Evolutionary conservation across 139 green algal genomes (phyloP).

Genomic region (Haematococcus sp.): DNA sequence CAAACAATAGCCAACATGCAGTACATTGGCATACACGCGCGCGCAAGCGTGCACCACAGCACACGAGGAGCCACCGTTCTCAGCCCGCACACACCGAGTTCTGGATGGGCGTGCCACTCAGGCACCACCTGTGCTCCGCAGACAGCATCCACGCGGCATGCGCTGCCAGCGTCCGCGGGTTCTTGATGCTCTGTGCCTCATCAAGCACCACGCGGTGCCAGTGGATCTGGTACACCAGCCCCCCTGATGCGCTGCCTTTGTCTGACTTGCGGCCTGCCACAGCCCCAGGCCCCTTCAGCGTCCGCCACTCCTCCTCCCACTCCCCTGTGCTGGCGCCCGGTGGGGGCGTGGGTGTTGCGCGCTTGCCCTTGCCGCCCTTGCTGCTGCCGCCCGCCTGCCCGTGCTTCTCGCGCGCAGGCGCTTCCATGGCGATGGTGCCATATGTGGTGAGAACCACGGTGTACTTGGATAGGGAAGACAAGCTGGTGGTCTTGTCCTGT

Average conservation of each 20-base stretch:
- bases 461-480: slow-evolving; percentile 48
- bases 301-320: not conserved
- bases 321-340: slow-evolving; percentile 1
- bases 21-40: too few species aligned
- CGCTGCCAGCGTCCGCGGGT: slow-evolving; percentile 67
- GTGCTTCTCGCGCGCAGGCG: slow-evolving; percentile 26
- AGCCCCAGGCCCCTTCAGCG: not conserved
- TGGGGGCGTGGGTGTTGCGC: not conserved
- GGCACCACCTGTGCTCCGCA: slow-evolving; percentile 75
- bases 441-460: slow-evolving; percentile 91
- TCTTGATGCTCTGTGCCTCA: slow-evolving; percentile 95
- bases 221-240: slow-evolving; percentile 51
- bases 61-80: too few species aligned
- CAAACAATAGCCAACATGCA: too few species aligned
- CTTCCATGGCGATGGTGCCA: slow-evolving; percentile 69
- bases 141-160: slow-evolving; percentile 63
- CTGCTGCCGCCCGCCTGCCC: not conserved
- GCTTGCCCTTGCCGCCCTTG: not conserved
- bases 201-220: slow-evolving; percentile 87
- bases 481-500: slow-evolving; percentile 35
- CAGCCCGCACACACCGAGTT: slow-evolving; percentile 67
- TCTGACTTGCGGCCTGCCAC: slow-evolving; percentile 3
- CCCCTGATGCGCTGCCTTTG: slow-evolving; percentile 18
- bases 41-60: too few species aligned
- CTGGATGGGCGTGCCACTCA: slow-evolving; percentile 92